Evolutionary conservation across 2,329 filamentous ascomycete genomes (phyloP).

Genomic region (Pseudocercospora musae): DNA sequence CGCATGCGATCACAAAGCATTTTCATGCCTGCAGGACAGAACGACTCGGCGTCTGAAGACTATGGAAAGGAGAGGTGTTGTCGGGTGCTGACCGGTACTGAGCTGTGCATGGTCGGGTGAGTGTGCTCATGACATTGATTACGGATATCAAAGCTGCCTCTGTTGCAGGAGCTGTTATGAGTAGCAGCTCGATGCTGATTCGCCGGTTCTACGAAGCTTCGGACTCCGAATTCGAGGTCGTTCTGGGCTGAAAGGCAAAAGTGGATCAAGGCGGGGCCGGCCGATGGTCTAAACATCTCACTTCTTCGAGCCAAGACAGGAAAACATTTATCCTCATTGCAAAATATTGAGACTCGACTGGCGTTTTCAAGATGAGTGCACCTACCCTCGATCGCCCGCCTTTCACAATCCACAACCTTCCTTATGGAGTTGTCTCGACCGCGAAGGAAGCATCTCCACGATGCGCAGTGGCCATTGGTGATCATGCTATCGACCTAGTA

Average conservation of each 20-base stretch:
- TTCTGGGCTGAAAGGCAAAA: background rate
- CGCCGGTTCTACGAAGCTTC: background rate
- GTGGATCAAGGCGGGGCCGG: slow-evolving; percentile 3
- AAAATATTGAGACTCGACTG: background rate
- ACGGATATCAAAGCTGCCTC: background rate
- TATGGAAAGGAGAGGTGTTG: background rate
- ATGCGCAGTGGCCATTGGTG: slow-evolving; percentile 33
- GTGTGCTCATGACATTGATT: background rate
- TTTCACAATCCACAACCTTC: slow-evolving; percentile 30
- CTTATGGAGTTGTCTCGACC: slow-evolving; percentile 33
- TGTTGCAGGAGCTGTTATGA: background rate
- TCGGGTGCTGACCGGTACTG: background rate
- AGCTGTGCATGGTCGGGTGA: background rate
- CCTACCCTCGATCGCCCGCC: slow-evolving; percentile 26
- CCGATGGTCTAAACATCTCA: background rate
- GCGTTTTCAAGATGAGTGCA: slow-evolving; percentile 16
- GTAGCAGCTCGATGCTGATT: background rate
- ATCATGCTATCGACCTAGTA: slow-evolving; percentile 30
- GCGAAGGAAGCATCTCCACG: slow-evolving; percentile 24
- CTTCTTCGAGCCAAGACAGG: background rate
- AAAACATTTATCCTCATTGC: background rate
- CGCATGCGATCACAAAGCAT: background rate
- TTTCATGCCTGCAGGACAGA: background rate
- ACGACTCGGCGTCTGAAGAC: background rate
- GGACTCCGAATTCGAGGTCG: background rate